Evolutionary conservation across 352 stramenopile species (phyloP).

Genomic region (Albugo candida): DNA sequence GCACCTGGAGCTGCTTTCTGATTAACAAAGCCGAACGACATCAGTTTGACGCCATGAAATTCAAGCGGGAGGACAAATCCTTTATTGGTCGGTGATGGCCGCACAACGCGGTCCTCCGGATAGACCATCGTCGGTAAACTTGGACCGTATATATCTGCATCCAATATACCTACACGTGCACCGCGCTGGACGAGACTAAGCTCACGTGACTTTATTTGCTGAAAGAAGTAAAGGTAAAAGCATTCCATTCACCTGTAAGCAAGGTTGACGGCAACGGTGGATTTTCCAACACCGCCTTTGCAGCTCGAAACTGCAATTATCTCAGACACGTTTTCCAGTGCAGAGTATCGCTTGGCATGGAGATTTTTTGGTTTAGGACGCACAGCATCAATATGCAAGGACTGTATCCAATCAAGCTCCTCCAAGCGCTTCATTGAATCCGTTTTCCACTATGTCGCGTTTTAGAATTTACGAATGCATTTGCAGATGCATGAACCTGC

Average conservation of each 20-base stretch:
- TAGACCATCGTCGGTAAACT: slow-evolving; percentile 94
- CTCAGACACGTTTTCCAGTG: slow-evolving; percentile 61
- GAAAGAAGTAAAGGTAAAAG: not conserved
- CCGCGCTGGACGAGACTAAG: slow-evolving; percentile 73
- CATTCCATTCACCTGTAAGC: slow-evolving; percentile 64
- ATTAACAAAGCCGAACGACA: slow-evolving; percentile 87
- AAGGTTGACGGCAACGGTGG: slow-evolving; percentile 96
- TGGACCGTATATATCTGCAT: slow-evolving; percentile 98
- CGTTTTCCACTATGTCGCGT: slow-evolving; percentile 55
- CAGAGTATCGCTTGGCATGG: slow-evolving; percentile 49
- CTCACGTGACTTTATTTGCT: not conserved
- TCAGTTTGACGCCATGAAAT: slow-evolving; percentile 81
- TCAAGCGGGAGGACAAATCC: slow-evolving; percentile 67
- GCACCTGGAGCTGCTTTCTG: slow-evolving; percentile 62
- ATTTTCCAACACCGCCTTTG: slow-evolving; percentile 98
- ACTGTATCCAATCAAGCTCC: slow-evolving; percentile 50
- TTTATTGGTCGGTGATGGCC: slow-evolving; percentile 39
- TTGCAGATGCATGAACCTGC: too few species aligned
- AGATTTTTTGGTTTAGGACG: slow-evolving; percentile 38
- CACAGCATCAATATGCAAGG: slow-evolving; percentile 42
- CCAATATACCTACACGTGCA: slow-evolving; percentile 92
- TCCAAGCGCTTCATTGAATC: slow-evolving; percentile 28
- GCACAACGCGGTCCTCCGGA: slow-evolving; percentile 38
- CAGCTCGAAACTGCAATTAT: slow-evolving; percentile 84
- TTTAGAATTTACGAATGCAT: too few species aligned